Base-by-base conservation (phyloP, 176 grass and related monocot genomes). In the Guadua angustifolia region DNA sequence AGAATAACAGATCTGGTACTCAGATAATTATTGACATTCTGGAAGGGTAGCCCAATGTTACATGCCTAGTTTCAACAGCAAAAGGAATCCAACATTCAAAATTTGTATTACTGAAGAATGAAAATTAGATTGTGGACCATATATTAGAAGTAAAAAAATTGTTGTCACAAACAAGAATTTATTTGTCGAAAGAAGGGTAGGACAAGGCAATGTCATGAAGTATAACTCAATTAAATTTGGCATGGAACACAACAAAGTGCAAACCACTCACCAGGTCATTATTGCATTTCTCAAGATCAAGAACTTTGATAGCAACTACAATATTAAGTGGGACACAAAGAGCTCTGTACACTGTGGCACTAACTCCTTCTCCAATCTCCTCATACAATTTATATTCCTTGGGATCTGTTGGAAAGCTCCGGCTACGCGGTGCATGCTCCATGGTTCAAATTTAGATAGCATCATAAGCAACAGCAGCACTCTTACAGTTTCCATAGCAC, bases 341-440 rank as follows among this genome's bases (percentile, higher is more conserved):
- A 69, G 96, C 93, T 74, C 91, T 89, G 78, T 86, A 94, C 43
- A 95, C 96, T 73, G 91, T 94, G 33, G 95, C 95, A 90, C 95
- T 98, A 79, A 95, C 95, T 72, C 95, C 95, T 81, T 95, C 95
- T 84, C 95, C 95, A 77, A 99, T 80, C 91, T 95, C 96, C 69
- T 99, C 96, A 83, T 81, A 94, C 56, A 99, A 87, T 52, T 99
- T 94, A 64, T 98, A 98, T 77, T 98, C 91, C 77, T 95, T 85
- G 71, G 91, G 70, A 74, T 92, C 85, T 36, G 77, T 71, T 61
- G 96, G 89, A 85, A 94, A 94, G 79, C 83, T 86, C 74, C 88
- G 89, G 3, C 46, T 76, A 63, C 26, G 42, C n/a, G 10, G 21
- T 55, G 59, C 80, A 74, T 52, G 80, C 51, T 74, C 88, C 88